A percentile compares a stretch with the other conserved stretches of the same genome.
Evolutionary conservation across 148 eudicot species (phyloP).

Genomic region (Vaccinium myrtillus): DNA sequence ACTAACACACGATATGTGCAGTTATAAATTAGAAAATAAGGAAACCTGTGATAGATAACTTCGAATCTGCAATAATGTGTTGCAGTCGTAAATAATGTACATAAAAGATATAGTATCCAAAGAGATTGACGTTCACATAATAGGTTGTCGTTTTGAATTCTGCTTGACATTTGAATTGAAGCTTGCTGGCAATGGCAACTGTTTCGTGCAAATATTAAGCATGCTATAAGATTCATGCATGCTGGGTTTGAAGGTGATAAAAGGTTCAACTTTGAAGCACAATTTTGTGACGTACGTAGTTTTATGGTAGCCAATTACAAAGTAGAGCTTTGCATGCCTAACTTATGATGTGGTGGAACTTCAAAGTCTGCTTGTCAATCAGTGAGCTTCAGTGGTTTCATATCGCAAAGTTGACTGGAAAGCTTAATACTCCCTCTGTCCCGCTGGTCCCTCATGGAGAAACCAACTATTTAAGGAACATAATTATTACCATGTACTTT

Average conservation of each 20-base stretch:
- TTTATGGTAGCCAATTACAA: not conserved
- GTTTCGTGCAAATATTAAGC: not conserved
- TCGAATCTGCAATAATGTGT: not conserved
- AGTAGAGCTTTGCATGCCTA: not conserved
- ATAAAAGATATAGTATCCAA: not conserved
- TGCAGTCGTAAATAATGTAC: too few species aligned
- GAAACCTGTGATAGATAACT: constrained; percentile 4
- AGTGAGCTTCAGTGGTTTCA: not conserved
- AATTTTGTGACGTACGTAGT: not conserved
- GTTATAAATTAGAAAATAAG: not conserved
- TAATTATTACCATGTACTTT: too few species aligned
- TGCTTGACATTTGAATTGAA: not conserved
- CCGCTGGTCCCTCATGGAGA: too few species aligned
- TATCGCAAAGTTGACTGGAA: not conserved
- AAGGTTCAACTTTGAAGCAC: not conserved
- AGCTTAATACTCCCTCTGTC: not conserved
- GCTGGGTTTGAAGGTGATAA: not conserved
- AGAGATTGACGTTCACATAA: not conserved
- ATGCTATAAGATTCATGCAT: not conserved
- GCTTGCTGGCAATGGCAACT: not conserved
- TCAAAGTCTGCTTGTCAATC: not conserved
- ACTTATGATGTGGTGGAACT: not conserved
- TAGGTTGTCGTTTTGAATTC: not conserved
- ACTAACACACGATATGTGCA: not conserved
- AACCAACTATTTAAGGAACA: too few species aligned